A percentile compares a stretch with the other conserved stretches of the same genome.
These are phyloP conservation scores for Epichloe elymi DNA, from an alignment of 2,329 filamentous ascomycete species.

Conservation along the genomic window DNA sequence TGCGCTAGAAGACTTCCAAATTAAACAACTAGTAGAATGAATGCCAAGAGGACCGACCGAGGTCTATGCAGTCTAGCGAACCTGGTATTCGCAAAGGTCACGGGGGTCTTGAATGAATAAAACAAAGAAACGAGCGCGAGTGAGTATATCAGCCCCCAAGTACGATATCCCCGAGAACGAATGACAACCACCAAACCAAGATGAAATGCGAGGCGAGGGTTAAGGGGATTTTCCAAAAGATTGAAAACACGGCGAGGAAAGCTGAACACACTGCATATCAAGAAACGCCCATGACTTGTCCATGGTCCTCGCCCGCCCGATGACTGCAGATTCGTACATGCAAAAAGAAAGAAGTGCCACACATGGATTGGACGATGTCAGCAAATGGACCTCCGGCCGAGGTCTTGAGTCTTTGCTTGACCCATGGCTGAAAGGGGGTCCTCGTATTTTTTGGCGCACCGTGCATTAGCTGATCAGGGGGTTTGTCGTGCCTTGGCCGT, in stretches of 20 bases:
- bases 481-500: no score
- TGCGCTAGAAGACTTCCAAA: neutral
- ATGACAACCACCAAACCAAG: neutral
- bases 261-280: constrained; percentile 1
- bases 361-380: neutral
- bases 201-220: neutral
- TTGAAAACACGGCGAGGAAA: neutral
- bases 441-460: constrained; percentile 9
- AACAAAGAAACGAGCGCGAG: no score
- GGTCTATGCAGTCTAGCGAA: no score
- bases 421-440: neutral
- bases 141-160: no score
- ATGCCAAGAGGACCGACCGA: neutral
- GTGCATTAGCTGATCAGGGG: constrained; percentile 3
- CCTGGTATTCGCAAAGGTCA: no score
- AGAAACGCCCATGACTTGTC: neutral
- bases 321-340: neutral
- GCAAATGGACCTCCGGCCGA: neutral
- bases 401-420: no score
- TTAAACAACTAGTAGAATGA: neutral
- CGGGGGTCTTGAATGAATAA: no score
- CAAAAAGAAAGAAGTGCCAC: neutral
- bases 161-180: no score
- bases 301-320: neutral
- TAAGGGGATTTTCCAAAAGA: neutral